phyloP scores from a whole-genome alignment of 2,329 filamentous ascomycete genomes.

The Pseudocercospora crystallina region DNA sequence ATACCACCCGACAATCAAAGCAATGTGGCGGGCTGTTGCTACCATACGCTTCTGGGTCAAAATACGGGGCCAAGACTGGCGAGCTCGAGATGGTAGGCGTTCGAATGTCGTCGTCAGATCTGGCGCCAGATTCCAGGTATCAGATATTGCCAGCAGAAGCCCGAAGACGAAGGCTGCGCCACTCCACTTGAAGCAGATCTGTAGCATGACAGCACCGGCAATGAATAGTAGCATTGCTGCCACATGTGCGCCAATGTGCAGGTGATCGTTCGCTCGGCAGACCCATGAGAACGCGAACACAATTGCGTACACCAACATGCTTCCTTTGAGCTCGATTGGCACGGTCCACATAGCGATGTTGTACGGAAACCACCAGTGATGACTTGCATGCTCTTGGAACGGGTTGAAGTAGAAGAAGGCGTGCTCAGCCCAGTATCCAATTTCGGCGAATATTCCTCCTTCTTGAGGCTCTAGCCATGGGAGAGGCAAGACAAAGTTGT shows the following conservation, averaged over 20 bases:
- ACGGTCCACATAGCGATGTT: conserved; percentile 21
- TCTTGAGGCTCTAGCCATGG: conserved; percentile 3
- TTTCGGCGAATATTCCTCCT: conserved; percentile 10
- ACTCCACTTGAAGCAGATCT: conserved; percentile 13
- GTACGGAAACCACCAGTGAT: conserved; percentile 11
- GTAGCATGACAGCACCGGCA: conserved; percentile 2
- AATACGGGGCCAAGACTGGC: not conserved
- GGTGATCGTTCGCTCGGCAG: not conserved
- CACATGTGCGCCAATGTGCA: not conserved
- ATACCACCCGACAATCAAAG: conserved; percentile 14
- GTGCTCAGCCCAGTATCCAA: not conserved
- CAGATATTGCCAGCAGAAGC: conserved; percentile 15
- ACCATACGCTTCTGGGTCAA: too few relatives aligned
- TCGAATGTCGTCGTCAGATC: not conserved
- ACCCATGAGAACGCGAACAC: conserved; percentile 9
- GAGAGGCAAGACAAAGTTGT: conserved; percentile 3
- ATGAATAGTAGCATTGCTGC: conserved; percentile 4
- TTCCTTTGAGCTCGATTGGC: conserved; percentile 17
- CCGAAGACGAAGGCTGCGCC: conserved; percentile 19
- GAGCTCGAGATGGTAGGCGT: not conserved
- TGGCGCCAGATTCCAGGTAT: conserved; percentile 1
- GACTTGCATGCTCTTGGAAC: conserved; percentile 8
- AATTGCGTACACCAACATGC: conserved; percentile 11
- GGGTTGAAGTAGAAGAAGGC: conserved; percentile 5
- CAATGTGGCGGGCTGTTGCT: not conserved